phyloP scores from a whole-genome alignment of 345 rosid species.

The Balakata baccata region DNA sequence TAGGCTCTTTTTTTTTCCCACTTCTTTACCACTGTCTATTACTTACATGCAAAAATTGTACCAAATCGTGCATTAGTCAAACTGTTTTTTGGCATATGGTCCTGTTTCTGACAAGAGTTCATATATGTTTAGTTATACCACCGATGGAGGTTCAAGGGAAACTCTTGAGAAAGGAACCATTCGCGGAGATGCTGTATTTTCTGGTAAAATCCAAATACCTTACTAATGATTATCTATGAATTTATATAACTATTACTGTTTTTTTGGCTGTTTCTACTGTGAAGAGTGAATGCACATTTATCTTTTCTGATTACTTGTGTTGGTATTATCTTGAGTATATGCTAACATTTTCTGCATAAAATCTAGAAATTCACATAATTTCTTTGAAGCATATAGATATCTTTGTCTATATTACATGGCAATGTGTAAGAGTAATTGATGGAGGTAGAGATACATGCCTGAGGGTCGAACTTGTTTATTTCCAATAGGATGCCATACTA shows the following conservation, averaged over 20 bases:
- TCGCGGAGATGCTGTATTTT: conserved; percentile 56
- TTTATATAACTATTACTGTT: not conserved
- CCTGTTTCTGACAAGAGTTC: conserved; percentile 8
- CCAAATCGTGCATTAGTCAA: not conserved
- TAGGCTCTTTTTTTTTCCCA: not conserved
- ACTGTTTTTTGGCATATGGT: not conserved
- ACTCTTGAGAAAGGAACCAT: conserved; percentile 77
- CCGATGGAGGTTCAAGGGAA: conserved; percentile 81
- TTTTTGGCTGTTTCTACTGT: not conserved
- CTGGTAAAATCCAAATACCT: conserved; percentile 42
- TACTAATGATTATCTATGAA: not conserved
- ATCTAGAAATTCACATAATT: not conserved
- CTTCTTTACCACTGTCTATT: not conserved
- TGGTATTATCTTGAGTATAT: not conserved
- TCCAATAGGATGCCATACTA: not conserved
- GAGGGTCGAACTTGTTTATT: not conserved
- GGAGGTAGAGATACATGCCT: not conserved
- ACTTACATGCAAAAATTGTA: not conserved
- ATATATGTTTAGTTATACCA: conserved; percentile 63
- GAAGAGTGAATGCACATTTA: not conserved
- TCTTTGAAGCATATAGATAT: not conserved
- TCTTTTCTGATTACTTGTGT: not conserved
- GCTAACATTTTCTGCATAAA: not conserved
- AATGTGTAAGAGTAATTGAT: not conserved
- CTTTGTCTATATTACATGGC: not conserved